These are phyloP conservation scores for Plasmodium vivax DNA, from an alignment of 169 alveolate species.

Conservation along the genomic window DNA sequence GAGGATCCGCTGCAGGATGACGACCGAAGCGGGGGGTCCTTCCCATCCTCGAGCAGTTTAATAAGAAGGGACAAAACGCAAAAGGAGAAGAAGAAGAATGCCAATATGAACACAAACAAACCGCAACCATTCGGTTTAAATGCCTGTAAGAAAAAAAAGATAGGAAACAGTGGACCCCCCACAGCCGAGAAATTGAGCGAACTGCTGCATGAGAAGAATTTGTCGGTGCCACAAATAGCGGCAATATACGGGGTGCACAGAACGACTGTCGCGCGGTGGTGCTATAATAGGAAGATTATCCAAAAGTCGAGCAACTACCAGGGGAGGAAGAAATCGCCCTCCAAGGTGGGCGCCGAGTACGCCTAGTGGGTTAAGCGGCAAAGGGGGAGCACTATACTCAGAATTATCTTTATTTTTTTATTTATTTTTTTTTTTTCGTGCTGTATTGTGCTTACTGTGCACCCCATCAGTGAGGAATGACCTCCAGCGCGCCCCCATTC, in stretches of 20 bases:
- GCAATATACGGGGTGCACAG: constrained; percentile 73
- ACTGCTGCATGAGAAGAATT: constrained; percentile 31
- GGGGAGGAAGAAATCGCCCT: constrained; percentile 28
- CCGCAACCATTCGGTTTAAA: constrained; percentile 2
- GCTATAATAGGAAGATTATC: constrained; percentile 67
- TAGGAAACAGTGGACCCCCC: constrained; percentile 62
- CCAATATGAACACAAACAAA: not conserved
- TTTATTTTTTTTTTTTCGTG: not conserved
- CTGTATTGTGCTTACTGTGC: not conserved
- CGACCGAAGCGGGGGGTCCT: not conserved
- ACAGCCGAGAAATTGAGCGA: constrained; percentile 66
- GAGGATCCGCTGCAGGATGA: not conserved
- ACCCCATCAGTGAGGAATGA: not conserved
- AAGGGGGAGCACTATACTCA: not conserved
- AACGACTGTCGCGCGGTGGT: constrained; percentile 74
- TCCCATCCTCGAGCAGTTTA: not conserved
- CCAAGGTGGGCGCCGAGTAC: not conserved
- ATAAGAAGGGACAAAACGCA: constrained; percentile 16
- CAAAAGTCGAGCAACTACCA: constrained; percentile 22
- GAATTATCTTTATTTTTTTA: not conserved
- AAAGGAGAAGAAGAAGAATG: constrained; percentile 18
- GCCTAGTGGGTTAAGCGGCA: not conserved
- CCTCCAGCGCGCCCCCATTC: not conserved
- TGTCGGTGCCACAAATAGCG: constrained; percentile 74
- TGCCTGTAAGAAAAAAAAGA: constrained; percentile 10